Conservation (phyloP, 805 yeast genomes). For the Metschnikowia drakensbergensis region DNA sequence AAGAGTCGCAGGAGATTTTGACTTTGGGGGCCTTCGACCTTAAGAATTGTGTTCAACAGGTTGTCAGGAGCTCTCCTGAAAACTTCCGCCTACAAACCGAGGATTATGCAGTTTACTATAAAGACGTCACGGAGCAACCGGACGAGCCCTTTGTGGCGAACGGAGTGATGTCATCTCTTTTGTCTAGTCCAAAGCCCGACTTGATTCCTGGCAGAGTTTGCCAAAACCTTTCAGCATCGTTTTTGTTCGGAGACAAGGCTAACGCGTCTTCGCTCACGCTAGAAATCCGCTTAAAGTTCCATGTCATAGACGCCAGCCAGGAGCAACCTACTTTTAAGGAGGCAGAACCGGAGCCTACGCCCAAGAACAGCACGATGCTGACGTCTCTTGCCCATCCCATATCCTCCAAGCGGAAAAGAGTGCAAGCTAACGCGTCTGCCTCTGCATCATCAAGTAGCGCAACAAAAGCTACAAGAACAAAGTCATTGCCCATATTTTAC, state of each 20-base stretch:
- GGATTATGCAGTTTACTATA: slow-evolving; percentile 45
- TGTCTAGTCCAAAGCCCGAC: slow-evolving; percentile 23
- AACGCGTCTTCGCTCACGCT: slow-evolving; percentile 45
- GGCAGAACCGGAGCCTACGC: slow-evolving; percentile 7
- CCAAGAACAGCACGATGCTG: not conserved
- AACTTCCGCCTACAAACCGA: slow-evolving; percentile 36
- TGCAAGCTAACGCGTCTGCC: slow-evolving; percentile 8
- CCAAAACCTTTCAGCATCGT: slow-evolving; percentile 50
- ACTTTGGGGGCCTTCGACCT: slow-evolving; percentile 43
- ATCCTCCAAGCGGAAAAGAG: slow-evolving; percentile 10
- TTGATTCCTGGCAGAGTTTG: slow-evolving; percentile 53
- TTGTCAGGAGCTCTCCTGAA: slow-evolving; percentile 38
- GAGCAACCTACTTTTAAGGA: slow-evolving; percentile 6
- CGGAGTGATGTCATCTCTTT: slow-evolving; percentile 34
- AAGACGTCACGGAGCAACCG: slow-evolving; percentile 46
- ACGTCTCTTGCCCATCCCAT: slow-evolving; percentile 3
- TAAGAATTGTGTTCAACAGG: slow-evolving; percentile 36
- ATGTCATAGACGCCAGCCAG: slow-evolving; percentile 29
- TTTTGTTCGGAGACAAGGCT: slow-evolving; percentile 32
- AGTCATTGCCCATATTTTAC: slow-evolving; percentile 40
- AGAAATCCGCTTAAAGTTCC: slow-evolving; percentile 53
- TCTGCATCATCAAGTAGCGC: slow-evolving; percentile 19
- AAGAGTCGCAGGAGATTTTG: slow-evolving; percentile 26
- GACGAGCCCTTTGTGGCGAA: slow-evolving; percentile 46
- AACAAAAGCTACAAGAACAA: slow-evolving; percentile 42